Evolutionary conservation across 768 basidiomycete species (phyloP).

Genomic region (Termitomyces sp.): DNA sequence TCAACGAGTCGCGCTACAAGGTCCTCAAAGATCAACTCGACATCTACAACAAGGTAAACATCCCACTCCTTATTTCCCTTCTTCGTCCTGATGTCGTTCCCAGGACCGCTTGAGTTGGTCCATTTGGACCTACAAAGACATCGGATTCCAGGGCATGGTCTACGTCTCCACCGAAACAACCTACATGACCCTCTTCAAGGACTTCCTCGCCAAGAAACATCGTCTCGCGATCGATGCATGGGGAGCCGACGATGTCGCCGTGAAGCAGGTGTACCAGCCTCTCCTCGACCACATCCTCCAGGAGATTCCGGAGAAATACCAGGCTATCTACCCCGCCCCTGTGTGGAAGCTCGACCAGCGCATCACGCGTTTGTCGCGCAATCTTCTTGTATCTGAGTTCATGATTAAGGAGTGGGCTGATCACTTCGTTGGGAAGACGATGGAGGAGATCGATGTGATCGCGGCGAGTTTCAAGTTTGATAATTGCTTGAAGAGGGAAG

Average conservation of each 20-base stretch:
- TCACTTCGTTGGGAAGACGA: slow-evolving; percentile 56
- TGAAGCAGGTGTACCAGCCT: slow-evolving; percentile 61
- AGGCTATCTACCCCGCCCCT: slow-evolving; percentile 56
- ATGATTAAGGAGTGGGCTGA: slow-evolving; percentile 73
- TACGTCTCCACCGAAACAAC: slow-evolving; percentile 64
- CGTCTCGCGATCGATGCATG: slow-evolving; percentile 74
- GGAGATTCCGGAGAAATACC: slow-evolving; percentile 50
- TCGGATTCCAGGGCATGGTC: slow-evolving; percentile 87
- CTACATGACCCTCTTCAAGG: slow-evolving; percentile 65
- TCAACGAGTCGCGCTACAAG: slow-evolving; percentile 61
- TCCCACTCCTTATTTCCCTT: not conserved
- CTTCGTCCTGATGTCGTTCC: not conserved
- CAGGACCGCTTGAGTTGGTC: slow-evolving; percentile 72
- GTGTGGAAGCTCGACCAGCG: slow-evolving; percentile 60
- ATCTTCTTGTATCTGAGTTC: slow-evolving; percentile 69
- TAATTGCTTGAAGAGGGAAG: slow-evolving; percentile 65
- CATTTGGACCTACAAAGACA: slow-evolving; percentile 87
- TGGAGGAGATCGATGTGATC: slow-evolving; percentile 64
- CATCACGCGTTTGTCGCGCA: slow-evolving; percentile 56
- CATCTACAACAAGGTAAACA: slow-evolving; percentile 58
- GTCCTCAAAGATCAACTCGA: slow-evolving; percentile 72
- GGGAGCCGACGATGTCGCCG: slow-evolving; percentile 63
- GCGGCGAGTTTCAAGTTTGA: slow-evolving; percentile 75
- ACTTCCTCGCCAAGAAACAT: slow-evolving; percentile 77
- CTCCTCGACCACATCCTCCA: slow-evolving; percentile 58